Percentiles rank a stretch among this genome's conserved stretches.
Conservation (phyloP, 805 yeast species). For the Kodamaea sagamina region DNA sequence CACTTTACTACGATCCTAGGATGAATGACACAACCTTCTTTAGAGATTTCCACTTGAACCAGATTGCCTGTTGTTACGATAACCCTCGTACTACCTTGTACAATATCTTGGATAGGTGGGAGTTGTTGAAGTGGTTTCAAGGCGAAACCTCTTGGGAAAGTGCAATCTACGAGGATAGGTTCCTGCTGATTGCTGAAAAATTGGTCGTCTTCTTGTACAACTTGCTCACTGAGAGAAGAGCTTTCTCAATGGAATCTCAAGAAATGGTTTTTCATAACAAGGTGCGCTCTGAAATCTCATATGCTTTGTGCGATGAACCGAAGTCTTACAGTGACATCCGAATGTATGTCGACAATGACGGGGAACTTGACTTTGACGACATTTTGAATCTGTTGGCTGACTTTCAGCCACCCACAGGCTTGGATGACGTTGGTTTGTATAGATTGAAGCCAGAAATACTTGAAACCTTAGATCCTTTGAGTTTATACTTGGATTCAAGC, state of each 20-base stretch:
- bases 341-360: slow-evolving; percentile 23
- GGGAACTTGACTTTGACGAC: slow-evolving; percentile 29
- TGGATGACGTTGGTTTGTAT: slow-evolving; percentile 63
- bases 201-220: slow-evolving; percentile 47
- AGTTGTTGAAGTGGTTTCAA: slow-evolving; percentile 50
- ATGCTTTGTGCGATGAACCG: slow-evolving; percentile 54
- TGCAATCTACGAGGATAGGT: slow-evolving; percentile 51
- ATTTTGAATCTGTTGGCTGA: slow-evolving; percentile 63
- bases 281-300: slow-evolving; percentile 44
- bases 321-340: slow-evolving; percentile 53
- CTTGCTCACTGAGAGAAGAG: slow-evolving; percentile 40
- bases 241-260: slow-evolving; percentile 1
- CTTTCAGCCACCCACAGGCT: slow-evolving; percentile 60
- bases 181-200: slow-evolving; percentile 44
- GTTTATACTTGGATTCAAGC: slow-evolving; percentile 45
- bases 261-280: neutral
- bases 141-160: slow-evolving; percentile 33
- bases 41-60: slow-evolving; percentile 50
- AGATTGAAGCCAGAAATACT: slow-evolving; percentile 59
- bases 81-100: slow-evolving; percentile 37
- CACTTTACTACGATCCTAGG: slow-evolving; percentile 46
- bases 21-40: slow-evolving; percentile 43
- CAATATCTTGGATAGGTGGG: slow-evolving; percentile 58
- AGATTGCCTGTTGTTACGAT: slow-evolving; percentile 42
- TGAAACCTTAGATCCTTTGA: slow-evolving; percentile 64